Percentiles rank a stretch among this genome's conserved stretches.
Evolutionary conservation across 2,329 filamentous ascomycete species (phyloP).

Genomic region (Aspergillus sp.): DNA sequence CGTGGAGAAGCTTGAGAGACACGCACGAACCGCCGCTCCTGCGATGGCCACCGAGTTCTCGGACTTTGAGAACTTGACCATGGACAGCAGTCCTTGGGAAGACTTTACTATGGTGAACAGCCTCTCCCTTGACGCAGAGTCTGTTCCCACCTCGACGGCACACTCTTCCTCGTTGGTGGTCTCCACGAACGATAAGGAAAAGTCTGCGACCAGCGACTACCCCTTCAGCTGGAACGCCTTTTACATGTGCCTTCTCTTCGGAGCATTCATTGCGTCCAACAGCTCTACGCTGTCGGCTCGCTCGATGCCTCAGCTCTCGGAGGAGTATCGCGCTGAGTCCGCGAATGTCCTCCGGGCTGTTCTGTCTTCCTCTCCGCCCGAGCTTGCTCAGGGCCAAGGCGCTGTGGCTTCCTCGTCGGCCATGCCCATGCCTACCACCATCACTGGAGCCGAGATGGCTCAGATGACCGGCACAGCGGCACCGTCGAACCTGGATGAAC

Average conservation of each 20-base stretch:
- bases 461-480: slow-evolving; percentile 36
- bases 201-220: slow-evolving; percentile 64
- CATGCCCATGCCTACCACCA: slow-evolving; percentile 34
- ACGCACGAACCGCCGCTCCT: slow-evolving; percentile 48
- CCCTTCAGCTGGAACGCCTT: slow-evolving; percentile 67
- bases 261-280: slow-evolving; percentile 93
- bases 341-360: slow-evolving; percentile 52
- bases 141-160: slow-evolving; percentile 33
- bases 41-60: slow-evolving; percentile 67
- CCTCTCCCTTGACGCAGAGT: slow-evolving; percentile 44
- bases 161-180: slow-evolving; percentile 38
- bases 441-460: slow-evolving; percentile 43
- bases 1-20: slow-evolving; percentile 51
- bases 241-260: slow-evolving; percentile 95
- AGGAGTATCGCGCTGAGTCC: slow-evolving; percentile 51
- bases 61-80: slow-evolving; percentile 80
- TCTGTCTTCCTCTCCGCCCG: slow-evolving; percentile 47
- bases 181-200: slow-evolving; percentile 46
- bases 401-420: slow-evolving; percentile 29
- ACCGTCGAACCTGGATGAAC: slow-evolving; percentile 58
- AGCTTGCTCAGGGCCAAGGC: slow-evolving; percentile 46
- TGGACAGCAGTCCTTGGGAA: slow-evolving; percentile 78
- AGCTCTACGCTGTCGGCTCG: slow-evolving; percentile 62
- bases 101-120: slow-evolving; percentile 76
- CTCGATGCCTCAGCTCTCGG: slow-evolving; percentile 54